phyloP scores from a whole-genome alignment of 2,329 filamentous ascomycete genomes.

The Grosmannia penicillata region DNA sequence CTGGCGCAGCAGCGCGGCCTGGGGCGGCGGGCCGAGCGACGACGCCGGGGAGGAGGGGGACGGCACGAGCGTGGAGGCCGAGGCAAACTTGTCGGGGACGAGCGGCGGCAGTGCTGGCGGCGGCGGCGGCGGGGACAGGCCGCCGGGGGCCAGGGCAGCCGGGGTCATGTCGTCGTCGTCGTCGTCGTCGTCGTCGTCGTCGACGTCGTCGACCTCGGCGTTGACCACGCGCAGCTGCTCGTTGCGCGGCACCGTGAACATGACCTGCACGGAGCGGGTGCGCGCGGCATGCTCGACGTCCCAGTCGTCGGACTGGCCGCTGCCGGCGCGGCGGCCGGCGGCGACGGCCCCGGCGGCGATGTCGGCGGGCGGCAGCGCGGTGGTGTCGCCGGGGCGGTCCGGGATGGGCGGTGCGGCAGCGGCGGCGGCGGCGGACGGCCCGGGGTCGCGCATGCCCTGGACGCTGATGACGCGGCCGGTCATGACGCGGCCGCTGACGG shows the following conservation, averaged over 20 bases:
- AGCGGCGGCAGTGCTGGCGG: background rate
- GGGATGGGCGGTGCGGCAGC: too few relatives aligned
- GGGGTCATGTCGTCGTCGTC: background rate
- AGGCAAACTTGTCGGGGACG: too few relatives aligned
- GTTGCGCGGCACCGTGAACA: slow-evolving; percentile 88
- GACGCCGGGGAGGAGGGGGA: too few relatives aligned
- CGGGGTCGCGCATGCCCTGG: background rate
- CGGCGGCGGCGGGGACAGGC: slow-evolving; percentile 5
- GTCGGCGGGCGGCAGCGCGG: too few relatives aligned
- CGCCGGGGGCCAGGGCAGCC: background rate
- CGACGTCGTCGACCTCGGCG: slow-evolving; percentile 35
- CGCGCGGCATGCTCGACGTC: slow-evolving; percentile 63
- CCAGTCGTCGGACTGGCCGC: slow-evolving; percentile 40
- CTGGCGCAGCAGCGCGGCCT: slow-evolving; percentile 5
- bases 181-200: slow-evolving; percentile 9
- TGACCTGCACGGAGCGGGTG: slow-evolving; percentile 60
- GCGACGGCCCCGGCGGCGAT: too few relatives aligned
- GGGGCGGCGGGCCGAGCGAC: background rate
- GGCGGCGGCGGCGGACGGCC: background rate
- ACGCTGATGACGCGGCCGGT: background rate
- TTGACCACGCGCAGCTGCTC: slow-evolving; percentile 80
- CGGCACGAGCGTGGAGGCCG: too few relatives aligned
- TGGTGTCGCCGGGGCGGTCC: too few relatives aligned
- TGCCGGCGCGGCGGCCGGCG: slow-evolving; percentile 8
- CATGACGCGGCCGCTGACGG: background rate